Evolutionary conservation across 106 monocot species (phyloP), one percentile per base, ranked within the genome.

Genomic region (Platanthera zijinensis): DNA sequence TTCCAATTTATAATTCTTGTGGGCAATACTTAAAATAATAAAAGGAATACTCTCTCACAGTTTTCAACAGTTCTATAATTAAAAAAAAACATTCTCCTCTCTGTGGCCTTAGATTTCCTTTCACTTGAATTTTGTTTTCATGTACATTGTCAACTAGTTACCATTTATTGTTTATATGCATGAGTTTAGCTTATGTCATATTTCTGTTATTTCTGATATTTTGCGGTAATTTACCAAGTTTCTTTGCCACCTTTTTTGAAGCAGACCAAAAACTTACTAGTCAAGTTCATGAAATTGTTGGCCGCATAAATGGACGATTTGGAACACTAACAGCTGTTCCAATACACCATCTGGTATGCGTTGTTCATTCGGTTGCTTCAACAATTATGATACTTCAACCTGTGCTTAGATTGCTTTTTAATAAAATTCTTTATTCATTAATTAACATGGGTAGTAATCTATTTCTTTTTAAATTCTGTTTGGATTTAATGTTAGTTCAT

Each of bases 281-380:
- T 74, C 96, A 97, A 78, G 96, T 97, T 72, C 96, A 97, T 85
- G 96, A 97, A 85, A 97, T 97, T 79, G 96, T 97, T 76, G 96
- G 96, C 15, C 89, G 96, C 9, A 97, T 97, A 72, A 97, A 97
- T 85, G 96, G 96, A 50, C 90, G 96, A 69, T 97, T 97, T 87
- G 96, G 96, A 53, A 97, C 96, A 51, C 80, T 97, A 53, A 93
- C 96, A 71, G 86, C 93, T 47, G 96, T 97, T 80, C 96, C 96
- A 45, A 93, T 97, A 74, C 91, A 89, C 77, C 96, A 97, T 77
- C 83, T 97, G 91, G 96, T 97, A 78, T 77, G 89, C 83, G 45
- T 86, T 61, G 12, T 4, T 66, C 66, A 21, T 10, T 66, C 66
- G 39, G 39, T 66, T 66, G 11, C 11, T 10, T 30, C 11, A 3